Evolutionary conservation across 2,329 filamentous ascomycete genomes (phyloP).

Genomic region (Exophiala sideris): DNA sequence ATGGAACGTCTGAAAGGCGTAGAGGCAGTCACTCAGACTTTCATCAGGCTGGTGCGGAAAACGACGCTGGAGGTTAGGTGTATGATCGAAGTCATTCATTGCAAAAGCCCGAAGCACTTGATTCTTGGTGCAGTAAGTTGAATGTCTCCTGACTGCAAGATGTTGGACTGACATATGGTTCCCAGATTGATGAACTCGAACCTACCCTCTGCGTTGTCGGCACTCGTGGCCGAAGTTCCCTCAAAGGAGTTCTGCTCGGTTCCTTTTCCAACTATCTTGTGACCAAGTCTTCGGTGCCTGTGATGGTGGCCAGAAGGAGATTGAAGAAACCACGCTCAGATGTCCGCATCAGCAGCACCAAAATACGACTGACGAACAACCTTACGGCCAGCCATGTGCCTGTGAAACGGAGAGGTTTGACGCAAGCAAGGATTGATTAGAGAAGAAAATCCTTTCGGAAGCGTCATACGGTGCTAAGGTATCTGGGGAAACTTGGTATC

Average conservation of each 20-base stretch:
- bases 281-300: constrained; percentile 91
- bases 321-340: constrained; percentile 65
- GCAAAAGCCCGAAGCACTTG: constrained; percentile 94
- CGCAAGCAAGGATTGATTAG: constrained; percentile 28
- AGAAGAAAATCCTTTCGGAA: too few relatives aligned
- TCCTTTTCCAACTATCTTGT: constrained; percentile 98
- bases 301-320: constrained; percentile 95
- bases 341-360: constrained; percentile 61
- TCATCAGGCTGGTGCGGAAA: constrained; percentile 82
- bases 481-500: too few relatives aligned
- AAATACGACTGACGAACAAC: constrained; percentile 76
- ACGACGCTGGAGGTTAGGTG: constrained; percentile 89
- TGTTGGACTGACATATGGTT: constrained; percentile 3
- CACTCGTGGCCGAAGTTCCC: constrained; percentile 81
- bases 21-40: constrained; percentile 77
- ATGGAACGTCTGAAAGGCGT: constrained; percentile 73
- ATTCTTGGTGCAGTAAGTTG: constrained; percentile 78
- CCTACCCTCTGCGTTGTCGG: constrained; percentile 92
- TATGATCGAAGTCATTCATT: constrained; percentile 94
- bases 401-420: constrained; percentile 26
- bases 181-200: constrained; percentile 80
- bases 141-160: constrained; percentile 2
- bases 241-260: constrained; percentile 91
- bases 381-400: constrained; percentile 40
- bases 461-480: too few relatives aligned